Base-by-base conservation (phyloP, 2,329 filamentous ascomycete genomes). In the Aquanectria penicillioides region DNA sequence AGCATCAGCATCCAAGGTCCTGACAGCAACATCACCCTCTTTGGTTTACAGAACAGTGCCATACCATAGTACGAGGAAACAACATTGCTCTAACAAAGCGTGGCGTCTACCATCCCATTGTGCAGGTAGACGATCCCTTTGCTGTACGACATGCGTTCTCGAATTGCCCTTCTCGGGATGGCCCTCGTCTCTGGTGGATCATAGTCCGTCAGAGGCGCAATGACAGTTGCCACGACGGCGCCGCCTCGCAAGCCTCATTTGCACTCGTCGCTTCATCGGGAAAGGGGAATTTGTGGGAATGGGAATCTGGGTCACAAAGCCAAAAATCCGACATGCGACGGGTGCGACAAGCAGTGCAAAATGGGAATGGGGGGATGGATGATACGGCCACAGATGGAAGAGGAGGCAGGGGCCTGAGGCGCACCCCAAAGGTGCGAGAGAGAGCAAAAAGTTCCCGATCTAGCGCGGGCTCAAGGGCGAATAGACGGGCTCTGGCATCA, bases 401-500 rank as follows among this genome's bases (percentile, higher is more conserved):
- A 43, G 44, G 37, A 37, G 23, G 33, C 17, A 31, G 10, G 15
- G 18, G 12, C 17, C 25, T 15, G 20, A 37, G 37, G 25, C 33
- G 23, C 23, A 8, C 12, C 11, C 34, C 15, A 25, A 47, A 34
- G 12, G 34, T 17, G 31, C 29, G 37, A 22, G 28, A 38, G 44
- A 38, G 38, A 37, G 28, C 20, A 40, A 36, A 59, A 62, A 57
- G 57, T 58, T 53, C 60, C 60, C 56, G 44, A 67, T 65, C 55
- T 62, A 67, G 40, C 40, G 40, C 38, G 37, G 31, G 55, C 40
- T 49, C 61, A 59, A 55, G 48, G 52, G 20, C 44, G 56, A 63
- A 57, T 61, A 36, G 38, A 43, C 49, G 43, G 38, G 43, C 31
- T 31, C 17, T 44, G 52, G 57, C 44, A 37, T 50, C 53, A 57